These are phyloP conservation scores for Aspergillus sp. DNA, from an alignment of 2,329 filamentous ascomycete species.

Conservation along the genomic window DNA sequence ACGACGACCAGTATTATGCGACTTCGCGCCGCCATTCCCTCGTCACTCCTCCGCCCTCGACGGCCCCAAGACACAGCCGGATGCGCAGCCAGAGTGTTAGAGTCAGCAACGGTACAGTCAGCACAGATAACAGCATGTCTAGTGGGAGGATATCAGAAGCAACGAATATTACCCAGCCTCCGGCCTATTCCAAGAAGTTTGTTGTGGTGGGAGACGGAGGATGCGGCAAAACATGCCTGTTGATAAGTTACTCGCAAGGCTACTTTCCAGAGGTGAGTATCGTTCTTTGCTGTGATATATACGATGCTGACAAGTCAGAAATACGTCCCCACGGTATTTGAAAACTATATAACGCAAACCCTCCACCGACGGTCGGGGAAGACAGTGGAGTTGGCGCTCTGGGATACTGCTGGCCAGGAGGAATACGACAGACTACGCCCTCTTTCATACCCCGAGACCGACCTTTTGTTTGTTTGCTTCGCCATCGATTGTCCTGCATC, in stretches of 20 bases:
- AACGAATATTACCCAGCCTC: slow-evolving; percentile 85
- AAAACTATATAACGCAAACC: slow-evolving; percentile 99
- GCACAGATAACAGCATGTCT: slow-evolving; percentile 75
- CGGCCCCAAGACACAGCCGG: slow-evolving; percentile 47
- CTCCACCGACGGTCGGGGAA: slow-evolving; percentile 85
- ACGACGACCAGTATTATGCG: slow-evolving; percentile 51
- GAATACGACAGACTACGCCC: slow-evolving; percentile 96
- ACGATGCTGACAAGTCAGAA: slow-evolving; percentile 59
- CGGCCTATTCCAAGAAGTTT: slow-evolving; percentile 97
- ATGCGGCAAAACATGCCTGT: slow-evolving; percentile 95
- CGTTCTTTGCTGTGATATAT: background rate
- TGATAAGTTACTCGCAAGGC: slow-evolving; percentile 98
- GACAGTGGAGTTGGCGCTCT: slow-evolving; percentile 92
- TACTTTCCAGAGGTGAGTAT: slow-evolving; percentile 91
- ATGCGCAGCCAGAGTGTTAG: slow-evolving; percentile 58
- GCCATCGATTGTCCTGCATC: slow-evolving; percentile 99
- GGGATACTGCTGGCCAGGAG: slow-evolving; percentile 98
- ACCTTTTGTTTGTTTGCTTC: slow-evolving; percentile 97
- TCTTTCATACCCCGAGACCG: slow-evolving; percentile 95
- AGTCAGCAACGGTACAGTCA: slow-evolving; percentile 86
- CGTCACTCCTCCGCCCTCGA: slow-evolving; percentile 38
- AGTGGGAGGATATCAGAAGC: slow-evolving; percentile 72
- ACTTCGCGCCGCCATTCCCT: slow-evolving; percentile 60
- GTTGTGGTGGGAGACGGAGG: slow-evolving; percentile 97
- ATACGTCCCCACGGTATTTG: slow-evolving; percentile 99